Evolutionary conservation across 2,329 filamentous ascomycete genomes (phyloP).

Genomic region (Curvularia spicifera): DNA sequence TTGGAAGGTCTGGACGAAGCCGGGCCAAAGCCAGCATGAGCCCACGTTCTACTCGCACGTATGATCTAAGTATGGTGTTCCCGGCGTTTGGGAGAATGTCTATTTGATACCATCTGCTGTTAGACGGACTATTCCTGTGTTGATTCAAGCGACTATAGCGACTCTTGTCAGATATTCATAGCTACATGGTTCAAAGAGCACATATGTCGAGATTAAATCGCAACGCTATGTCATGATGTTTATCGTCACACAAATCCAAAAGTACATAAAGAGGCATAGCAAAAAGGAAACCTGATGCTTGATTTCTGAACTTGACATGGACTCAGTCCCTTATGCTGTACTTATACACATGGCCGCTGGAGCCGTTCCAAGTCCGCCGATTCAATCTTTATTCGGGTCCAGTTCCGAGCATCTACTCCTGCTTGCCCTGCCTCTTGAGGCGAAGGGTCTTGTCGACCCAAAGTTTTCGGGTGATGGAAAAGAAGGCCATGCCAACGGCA

Average conservation of each 20-base stretch:
- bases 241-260: neutral
- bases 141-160: neutral
- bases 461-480: constrained; percentile 84
- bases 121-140: neutral
- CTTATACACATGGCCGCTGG: constrained; percentile 35
- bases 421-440: constrained; percentile 69
- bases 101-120: constrained; percentile 16
- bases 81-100: constrained; percentile 23
- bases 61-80: constrained; percentile 25
- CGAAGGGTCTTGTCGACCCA: constrained; percentile 90
- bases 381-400: constrained; percentile 8
- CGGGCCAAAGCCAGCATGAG: constrained; percentile 77
- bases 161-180: neutral
- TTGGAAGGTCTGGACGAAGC: constrained; percentile 92
- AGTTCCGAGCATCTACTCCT: constrained; percentile 32
- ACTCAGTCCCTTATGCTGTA: constrained; percentile 22
- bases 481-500: constrained; percentile 77
- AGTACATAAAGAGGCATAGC: constrained; percentile 8
- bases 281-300: constrained; percentile 37
- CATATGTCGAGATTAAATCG: neutral
- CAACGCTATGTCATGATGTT: neutral
- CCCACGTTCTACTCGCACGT: neutral
- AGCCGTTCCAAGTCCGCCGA: constrained; percentile 19
- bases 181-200: neutral
- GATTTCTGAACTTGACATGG: constrained; percentile 27